Base-by-base conservation (phyloP, 495 filamentous ascomycete species). In the Tirmania nivea region DNA sequence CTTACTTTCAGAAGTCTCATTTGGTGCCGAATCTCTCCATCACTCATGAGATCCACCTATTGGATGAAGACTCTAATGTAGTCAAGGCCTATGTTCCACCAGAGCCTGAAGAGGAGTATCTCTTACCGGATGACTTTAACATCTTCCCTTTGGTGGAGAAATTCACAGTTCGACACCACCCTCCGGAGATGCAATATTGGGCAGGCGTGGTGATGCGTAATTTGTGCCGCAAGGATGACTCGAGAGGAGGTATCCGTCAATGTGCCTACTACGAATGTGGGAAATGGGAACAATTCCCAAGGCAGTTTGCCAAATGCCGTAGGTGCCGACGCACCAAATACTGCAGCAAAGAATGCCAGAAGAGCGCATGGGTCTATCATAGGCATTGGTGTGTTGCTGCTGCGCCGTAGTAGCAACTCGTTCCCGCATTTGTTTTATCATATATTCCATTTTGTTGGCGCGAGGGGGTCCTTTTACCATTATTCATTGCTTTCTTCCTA, bases 271-370 rank as follows among this genome's bases (percentile, higher is more conserved):
- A 89, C 69, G 79, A 93, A 68, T 97, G 90, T 64, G 90, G 90
- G 52, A 90, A 89, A 67, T 96, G 90, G 90, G 90, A 97, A 63
- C 81, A 93, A 68, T 94, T 74, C 67, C 86, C 89, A 52, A 77
- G 90, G 47, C 89, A 96, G 64, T 97, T 96, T 67, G 90, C 90
- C 59, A 97, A 97, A 67, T 97, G 90, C 69, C 81, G 90, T 47
- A 80, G 90, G 50, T 97, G 90, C 69, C 80, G 90, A 57, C 80
- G 90, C 56, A 97, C 90, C 57, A 97, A 97, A 66, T 97, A 97
- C 70, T 97, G 90, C 79, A 94, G 86, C 75, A 97, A 97, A 69
- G 90, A 95, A 63, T 97, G 90, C 69, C 90, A 97, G 68, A 96
- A 97, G 72, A 87, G 85, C 58, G 90, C 90, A 9, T 97, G 90